These are phyloP conservation scores for Leucaena leucocephala DNA, from an alignment of 306 rosid genomes.

Conservation along the genomic window DNA sequence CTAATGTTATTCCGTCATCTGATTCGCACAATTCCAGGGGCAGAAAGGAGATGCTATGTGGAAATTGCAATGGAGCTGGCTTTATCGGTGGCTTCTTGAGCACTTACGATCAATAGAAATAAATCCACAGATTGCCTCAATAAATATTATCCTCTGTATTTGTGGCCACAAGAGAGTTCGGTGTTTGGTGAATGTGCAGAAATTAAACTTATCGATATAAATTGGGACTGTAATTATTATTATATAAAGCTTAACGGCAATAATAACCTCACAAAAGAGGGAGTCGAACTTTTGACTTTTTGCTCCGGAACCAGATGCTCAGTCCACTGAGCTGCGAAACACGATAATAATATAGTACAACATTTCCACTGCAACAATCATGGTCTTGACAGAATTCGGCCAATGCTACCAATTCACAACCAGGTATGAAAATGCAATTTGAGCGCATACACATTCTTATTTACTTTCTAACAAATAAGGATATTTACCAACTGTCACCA, in stretches of 20 bases:
- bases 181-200: background rate
- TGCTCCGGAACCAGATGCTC: background rate
- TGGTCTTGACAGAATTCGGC: background rate
- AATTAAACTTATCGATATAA: background rate
- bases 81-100: slow-evolving; percentile 36
- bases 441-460: background rate
- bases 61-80: slow-evolving; percentile 67
- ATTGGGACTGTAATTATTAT: background rate
- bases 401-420: background rate
- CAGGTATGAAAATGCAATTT: background rate
- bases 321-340: background rate
- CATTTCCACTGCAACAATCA: background rate
- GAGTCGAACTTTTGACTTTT: background rate
- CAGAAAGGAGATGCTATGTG: slow-evolving; percentile 56
- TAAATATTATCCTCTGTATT: background rate
- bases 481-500: background rate
- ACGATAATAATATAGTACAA: background rate
- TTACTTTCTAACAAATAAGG: background rate
- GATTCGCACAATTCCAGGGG: slow-evolving; percentile 41
- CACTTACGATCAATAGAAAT: slow-evolving; percentile 43
- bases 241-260: background rate
- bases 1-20: background rate
- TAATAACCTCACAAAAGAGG: background rate
- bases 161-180: background rate
- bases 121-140: background rate